These are phyloP conservation scores for Ceratocystis alfenasii DNA, from an alignment of 2,329 filamentous ascomycete genomes.

Conservation along the genomic window DNA sequence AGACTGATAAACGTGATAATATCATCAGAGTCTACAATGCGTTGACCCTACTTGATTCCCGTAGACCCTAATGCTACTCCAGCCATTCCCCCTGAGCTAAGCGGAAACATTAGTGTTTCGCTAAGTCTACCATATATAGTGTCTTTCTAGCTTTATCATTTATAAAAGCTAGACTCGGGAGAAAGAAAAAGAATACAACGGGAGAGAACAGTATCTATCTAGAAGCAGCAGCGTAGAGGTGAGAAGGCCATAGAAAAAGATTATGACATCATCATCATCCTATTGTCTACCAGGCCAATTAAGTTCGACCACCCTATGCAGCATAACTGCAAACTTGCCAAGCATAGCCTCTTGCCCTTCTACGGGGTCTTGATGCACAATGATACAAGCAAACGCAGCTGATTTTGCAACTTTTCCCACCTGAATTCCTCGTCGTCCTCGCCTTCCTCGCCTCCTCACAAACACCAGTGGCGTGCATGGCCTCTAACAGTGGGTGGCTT, in stretches of 20 bases:
- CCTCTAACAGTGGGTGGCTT: background rate
- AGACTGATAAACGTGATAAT: background rate
- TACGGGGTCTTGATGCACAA: too few relatives aligned
- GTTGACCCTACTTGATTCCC: background rate
- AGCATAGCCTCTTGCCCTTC: background rate
- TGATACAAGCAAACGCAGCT: too few relatives aligned
- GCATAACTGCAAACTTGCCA: background rate
- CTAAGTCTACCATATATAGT: background rate
- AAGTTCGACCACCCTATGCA: background rate
- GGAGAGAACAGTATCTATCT: too few relatives aligned
- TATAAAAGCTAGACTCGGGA: background rate
- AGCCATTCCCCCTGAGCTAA: conserved; percentile 9
- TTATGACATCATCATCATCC: background rate
- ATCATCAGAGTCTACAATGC: background rate
- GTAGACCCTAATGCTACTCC: background rate
- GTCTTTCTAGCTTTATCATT: background rate
- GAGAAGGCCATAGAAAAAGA: background rate
- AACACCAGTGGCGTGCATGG: background rate
- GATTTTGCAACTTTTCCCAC: too few relatives aligned
- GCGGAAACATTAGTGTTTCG: conserved; percentile 13
- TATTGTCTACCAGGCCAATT: background rate
- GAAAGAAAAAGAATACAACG: background rate
- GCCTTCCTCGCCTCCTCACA: background rate
- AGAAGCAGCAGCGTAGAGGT: background rate
- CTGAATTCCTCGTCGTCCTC: too few relatives aligned